phyloP scores from a whole-genome alignment of 2,329 filamentous ascomycete species.

The Ophiostoma angusticollis region DNA sequence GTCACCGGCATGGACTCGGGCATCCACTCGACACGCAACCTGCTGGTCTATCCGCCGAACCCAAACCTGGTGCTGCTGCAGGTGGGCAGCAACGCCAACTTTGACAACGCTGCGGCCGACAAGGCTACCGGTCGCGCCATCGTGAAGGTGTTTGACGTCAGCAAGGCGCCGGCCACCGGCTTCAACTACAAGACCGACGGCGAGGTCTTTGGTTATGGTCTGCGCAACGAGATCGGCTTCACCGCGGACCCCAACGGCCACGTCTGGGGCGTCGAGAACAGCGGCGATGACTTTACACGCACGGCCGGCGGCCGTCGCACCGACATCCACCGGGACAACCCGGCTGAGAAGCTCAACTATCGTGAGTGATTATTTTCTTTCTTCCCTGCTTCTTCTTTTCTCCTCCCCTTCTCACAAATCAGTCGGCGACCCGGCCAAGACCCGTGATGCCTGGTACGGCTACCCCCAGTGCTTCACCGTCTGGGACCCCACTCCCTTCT shows the following conservation, averaged over 20 bases:
- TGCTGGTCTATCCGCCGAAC: constrained; percentile 23
- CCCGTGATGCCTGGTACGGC: constrained; percentile 27
- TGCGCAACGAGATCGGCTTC: constrained; percentile 52
- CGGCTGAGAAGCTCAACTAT: constrained; percentile 54
- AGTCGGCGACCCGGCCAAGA: constrained; percentile 20
- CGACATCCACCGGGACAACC: constrained; percentile 48
- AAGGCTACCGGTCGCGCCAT: constrained; percentile 25
- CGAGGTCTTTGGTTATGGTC: constrained; percentile 27
- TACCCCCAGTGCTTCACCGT: constrained; percentile 37
- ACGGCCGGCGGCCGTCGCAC: constrained; percentile 28
- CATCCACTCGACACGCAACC: constrained; percentile 26
- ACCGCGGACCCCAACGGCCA: constrained; percentile 32
- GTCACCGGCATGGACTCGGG: constrained; percentile 27
- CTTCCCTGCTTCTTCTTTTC: too few relatives aligned
- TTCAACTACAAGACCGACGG: constrained; percentile 28
- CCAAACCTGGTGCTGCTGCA: constrained; percentile 27
- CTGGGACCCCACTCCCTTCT: constrained; percentile 18
- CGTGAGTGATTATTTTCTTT: too few relatives aligned
- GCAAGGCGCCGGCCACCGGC: constrained; percentile 22
- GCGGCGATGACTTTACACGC: constrained; percentile 40
- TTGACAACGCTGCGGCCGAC: constrained; percentile 24
- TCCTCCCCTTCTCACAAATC: not conserved
- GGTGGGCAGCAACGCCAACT: constrained; percentile 26
- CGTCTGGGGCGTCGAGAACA: constrained; percentile 38
- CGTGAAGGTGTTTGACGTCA: constrained; percentile 30